These are phyloP conservation scores for Fusarium brachygibbosum DNA, from an alignment of 2,329 filamentous ascomycete species.

Conservation along the genomic window DNA sequence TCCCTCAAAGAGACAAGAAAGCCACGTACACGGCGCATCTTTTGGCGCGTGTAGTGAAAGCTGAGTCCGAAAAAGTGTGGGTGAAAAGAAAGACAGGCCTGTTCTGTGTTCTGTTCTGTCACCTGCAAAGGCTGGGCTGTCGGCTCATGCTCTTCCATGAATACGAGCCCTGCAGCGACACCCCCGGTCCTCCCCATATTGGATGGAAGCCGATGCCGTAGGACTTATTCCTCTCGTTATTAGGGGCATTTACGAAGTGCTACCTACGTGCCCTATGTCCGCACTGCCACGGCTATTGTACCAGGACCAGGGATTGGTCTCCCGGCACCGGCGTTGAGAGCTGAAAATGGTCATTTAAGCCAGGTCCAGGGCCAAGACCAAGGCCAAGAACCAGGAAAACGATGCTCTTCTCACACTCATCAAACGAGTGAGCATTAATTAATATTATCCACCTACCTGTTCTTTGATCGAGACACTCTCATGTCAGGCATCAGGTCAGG, in stretches of 20 bases:
- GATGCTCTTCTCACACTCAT: conserved; percentile 26
- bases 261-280: background rate
- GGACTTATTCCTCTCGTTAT: conserved; percentile 11
- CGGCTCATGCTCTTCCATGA: conserved; percentile 42
- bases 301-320: conserved; percentile 13
- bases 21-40: conserved; percentile 33
- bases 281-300: conserved; percentile 6
- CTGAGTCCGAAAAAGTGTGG: conserved; percentile 26
- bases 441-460: conserved; percentile 2
- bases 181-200: conserved; percentile 17
- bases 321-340: conserved; percentile 38
- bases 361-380: conserved; percentile 13
- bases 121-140: conserved; percentile 45
- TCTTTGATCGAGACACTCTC: conserved; percentile 12
- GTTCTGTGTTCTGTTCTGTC: conserved; percentile 25
- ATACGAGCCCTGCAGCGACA: conserved; percentile 43
- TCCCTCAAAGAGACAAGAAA: conserved; percentile 22
- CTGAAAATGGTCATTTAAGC: conserved; percentile 42
- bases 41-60: conserved; percentile 39
- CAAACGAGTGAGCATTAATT: conserved; percentile 35
- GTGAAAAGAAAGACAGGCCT: background rate
- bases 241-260: conserved; percentile 20
- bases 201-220: background rate
- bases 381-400: conserved; percentile 13
- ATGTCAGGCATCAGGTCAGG: background rate